Percentiles rank a stretch among this genome's conserved stretches.
Conservation (phyloP, 305 asterid genomes). For the Vinca major region DNA sequence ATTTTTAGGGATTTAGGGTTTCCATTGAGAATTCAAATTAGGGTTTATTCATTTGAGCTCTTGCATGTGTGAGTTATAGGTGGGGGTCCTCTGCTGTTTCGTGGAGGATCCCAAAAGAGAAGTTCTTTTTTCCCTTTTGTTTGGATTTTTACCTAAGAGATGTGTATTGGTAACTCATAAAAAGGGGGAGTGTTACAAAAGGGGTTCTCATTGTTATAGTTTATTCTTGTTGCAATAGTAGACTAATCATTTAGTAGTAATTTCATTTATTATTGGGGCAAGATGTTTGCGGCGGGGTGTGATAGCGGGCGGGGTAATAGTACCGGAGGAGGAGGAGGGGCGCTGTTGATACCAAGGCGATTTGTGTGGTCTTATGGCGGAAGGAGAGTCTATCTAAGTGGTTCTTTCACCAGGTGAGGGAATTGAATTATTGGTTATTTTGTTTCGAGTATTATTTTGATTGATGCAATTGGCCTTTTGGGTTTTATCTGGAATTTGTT, state of each 20-base stretch:
- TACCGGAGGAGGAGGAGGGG: slow-evolving; percentile 23
- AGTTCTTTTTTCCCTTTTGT: not conserved
- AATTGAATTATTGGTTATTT: slow-evolving; percentile 4
- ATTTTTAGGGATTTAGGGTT: slow-evolving; percentile 12
- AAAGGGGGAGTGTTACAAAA: not conserved
- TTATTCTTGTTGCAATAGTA: too few species aligned
- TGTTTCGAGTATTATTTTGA: not conserved
- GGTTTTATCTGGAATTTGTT: not conserved
- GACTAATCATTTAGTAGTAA: too few species aligned
- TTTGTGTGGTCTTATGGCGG: slow-evolving; percentile 64
- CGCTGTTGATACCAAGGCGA: slow-evolving; percentile 36
- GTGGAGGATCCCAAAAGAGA: slow-evolving; percentile 45
- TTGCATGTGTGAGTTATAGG: slow-evolving; percentile 35
- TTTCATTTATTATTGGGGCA: slow-evolving; percentile 9
- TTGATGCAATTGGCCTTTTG: not conserved
- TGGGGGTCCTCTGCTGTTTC: slow-evolving; percentile 49
- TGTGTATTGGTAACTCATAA: not conserved
- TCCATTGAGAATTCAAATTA: slow-evolving; percentile 19
- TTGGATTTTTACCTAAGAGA: not conserved
- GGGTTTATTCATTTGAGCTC: slow-evolving; percentile 17
- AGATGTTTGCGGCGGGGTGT: slow-evolving; percentile 33
- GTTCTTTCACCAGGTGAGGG: slow-evolving; percentile 53
- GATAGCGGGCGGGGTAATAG: slow-evolving; percentile 25
- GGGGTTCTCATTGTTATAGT: too few species aligned
- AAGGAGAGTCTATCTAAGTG: slow-evolving; percentile 47